A percentile compares a stretch with the other conserved stretches of the same genome.
Evolutionary conservation across 2,329 filamentous ascomycete genomes (phyloP).

Genomic region (Nemania sp.): DNA sequence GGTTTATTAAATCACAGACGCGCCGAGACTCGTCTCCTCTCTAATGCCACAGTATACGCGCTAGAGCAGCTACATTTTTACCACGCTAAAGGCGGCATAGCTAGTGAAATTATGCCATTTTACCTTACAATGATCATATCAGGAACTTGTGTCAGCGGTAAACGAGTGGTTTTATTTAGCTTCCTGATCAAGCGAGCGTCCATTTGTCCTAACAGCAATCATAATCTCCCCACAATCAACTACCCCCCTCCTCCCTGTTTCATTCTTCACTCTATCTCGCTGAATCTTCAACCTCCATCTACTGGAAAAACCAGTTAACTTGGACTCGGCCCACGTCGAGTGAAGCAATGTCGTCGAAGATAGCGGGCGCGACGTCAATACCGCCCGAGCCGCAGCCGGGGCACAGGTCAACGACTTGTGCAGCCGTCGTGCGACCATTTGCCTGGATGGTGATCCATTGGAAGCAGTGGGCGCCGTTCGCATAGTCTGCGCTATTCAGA

Average conservation of each 20-base stretch:
- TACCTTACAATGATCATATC: no score
- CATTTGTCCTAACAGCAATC: neutral
- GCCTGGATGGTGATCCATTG: slow-evolving; percentile 26
- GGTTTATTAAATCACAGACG: no score
- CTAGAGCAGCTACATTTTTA: no score
- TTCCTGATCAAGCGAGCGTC: neutral
- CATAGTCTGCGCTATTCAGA: slow-evolving; percentile 24
- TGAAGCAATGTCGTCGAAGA: slow-evolving; percentile 28
- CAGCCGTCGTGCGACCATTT: slow-evolving; percentile 21
- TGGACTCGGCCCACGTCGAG: slow-evolving; percentile 10
- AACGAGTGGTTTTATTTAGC: neutral
- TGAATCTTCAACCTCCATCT: neutral
- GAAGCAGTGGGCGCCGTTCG: slow-evolving; percentile 26
- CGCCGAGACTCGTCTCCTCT: no score
- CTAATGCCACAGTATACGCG: no score
- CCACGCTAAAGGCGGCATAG: no score
- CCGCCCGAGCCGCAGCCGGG: slow-evolving; percentile 21
- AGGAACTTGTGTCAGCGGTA: neutral
- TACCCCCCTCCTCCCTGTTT: neutral
- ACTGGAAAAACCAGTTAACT: slow-evolving; percentile 31
- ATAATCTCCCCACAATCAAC: neutral
- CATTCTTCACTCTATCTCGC: neutral
- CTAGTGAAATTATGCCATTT: no score
- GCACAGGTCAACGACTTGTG: slow-evolving; percentile 25
- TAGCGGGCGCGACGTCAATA: slow-evolving; percentile 24